Evolutionary conservation across 2,329 filamentous ascomycete genomes (phyloP).

Genomic region (Zymoseptoria ardabiliae): DNA sequence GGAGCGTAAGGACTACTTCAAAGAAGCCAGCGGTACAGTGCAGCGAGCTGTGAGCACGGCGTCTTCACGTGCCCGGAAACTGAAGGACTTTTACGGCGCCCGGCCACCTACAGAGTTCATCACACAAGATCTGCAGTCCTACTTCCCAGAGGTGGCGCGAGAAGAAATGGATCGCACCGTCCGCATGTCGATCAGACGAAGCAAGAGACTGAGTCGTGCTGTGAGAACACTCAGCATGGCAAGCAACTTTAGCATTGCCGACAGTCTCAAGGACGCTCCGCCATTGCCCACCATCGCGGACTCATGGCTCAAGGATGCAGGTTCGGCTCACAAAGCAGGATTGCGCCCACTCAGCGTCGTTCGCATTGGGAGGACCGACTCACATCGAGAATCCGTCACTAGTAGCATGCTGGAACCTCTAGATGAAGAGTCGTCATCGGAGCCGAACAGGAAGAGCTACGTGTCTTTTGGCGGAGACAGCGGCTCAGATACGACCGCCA

Average conservation of each 20-base stretch:
- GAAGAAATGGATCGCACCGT: slow-evolving; percentile 96
- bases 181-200: slow-evolving; percentile 82
- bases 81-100: slow-evolving; percentile 82
- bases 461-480: slow-evolving; percentile 75
- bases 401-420: slow-evolving; percentile 84
- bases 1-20: slow-evolving; percentile 57
- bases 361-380: slow-evolving; percentile 48
- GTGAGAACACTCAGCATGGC: slow-evolving; percentile 90
- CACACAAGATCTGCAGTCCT: slow-evolving; percentile 88
- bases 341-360: slow-evolving; percentile 55
- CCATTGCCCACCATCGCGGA: slow-evolving; percentile 94
- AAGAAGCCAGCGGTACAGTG: slow-evolving; percentile 21
- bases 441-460: slow-evolving; percentile 89
- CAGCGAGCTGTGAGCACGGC: slow-evolving; percentile 27
- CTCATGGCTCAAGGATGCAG: slow-evolving; percentile 68
- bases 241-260: slow-evolving; percentile 87
- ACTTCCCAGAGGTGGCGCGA: slow-evolving; percentile 90
- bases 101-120: slow-evolving; percentile 95
- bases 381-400: slow-evolving; percentile 78
- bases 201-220: slow-evolving; percentile 82
- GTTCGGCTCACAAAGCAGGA: slow-evolving; percentile 38
- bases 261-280: slow-evolving; percentile 84
- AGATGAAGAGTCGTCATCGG: slow-evolving; percentile 79
- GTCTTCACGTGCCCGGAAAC: slow-evolving; percentile 41
- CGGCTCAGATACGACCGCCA: slow-evolving; percentile 55